A percentile compares a stretch with the other conserved stretches of the same genome.
These are phyloP conservation scores for Fennellomyces sp. DNA, from an alignment of 371 early-diverging fungal species.

Conservation along the genomic window DNA sequence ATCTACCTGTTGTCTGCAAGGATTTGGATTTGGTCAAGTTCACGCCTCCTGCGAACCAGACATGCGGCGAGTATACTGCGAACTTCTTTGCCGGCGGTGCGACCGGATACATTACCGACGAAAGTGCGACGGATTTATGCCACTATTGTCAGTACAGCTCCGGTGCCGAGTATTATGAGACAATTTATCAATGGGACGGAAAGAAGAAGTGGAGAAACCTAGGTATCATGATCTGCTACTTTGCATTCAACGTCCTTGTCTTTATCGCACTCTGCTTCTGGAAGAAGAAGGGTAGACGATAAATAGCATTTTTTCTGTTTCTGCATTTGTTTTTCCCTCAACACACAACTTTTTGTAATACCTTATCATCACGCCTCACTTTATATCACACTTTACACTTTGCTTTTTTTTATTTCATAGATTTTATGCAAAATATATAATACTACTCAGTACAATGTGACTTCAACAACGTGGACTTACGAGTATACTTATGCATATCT, in stretches of 20 bases:
- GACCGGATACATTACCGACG: conserved; percentile 58
- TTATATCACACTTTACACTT: no score
- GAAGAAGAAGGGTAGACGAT: conserved; percentile 28
- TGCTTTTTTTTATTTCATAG: no score
- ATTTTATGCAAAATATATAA: no score
- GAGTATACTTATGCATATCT: no score
- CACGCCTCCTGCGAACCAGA: conserved; percentile 54
- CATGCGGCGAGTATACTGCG: conserved; percentile 56
- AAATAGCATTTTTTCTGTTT: neutral
- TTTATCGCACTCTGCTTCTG: conserved; percentile 30
- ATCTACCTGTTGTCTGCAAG: conserved; percentile 47
- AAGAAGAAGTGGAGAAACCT: conserved; percentile 68
- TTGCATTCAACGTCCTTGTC: conserved; percentile 49
- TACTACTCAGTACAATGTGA: no score
- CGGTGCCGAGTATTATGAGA: conserved; percentile 53
- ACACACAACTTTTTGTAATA: no score
- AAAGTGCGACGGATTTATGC: conserved; percentile 46
- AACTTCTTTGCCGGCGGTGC: conserved; percentile 40
- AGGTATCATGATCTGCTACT: conserved; percentile 56
- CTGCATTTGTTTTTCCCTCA: no score
- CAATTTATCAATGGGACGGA: conserved; percentile 54
- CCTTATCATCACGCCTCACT: no score
- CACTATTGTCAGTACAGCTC: conserved; percentile 57
- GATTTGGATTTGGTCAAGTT: conserved; percentile 49
- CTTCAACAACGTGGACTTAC: no score